Evolutionary conservation across 805 yeast species (phyloP).

Genomic region (Candida boleticola): DNA sequence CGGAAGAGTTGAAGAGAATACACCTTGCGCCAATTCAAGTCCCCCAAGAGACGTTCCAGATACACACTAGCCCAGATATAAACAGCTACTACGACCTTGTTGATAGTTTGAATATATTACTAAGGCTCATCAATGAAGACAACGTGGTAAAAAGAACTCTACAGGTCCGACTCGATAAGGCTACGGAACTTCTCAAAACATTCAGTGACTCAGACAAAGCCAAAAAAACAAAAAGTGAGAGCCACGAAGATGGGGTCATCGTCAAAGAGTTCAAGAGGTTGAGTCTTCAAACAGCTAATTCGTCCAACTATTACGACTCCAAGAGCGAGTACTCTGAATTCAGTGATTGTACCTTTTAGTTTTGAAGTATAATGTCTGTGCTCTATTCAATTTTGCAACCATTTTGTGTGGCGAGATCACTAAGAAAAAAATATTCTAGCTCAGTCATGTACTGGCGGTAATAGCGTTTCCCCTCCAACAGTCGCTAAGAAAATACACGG

Average conservation of each 20-base stretch:
- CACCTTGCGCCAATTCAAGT: neutral
- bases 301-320: neutral
- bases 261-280: too few relatives aligned
- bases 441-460: too few relatives aligned
- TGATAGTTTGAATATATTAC: neutral
- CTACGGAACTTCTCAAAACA: too few relatives aligned
- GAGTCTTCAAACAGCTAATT: neutral
- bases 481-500: too few relatives aligned
- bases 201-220: too few relatives aligned
- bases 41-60: neutral
- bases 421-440: too few relatives aligned
- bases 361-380: too few relatives aligned
- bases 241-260: neutral
- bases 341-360: neutral
- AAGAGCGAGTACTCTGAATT: conserved; percentile 1
- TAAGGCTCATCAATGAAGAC: neutral
- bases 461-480: too few relatives aligned
- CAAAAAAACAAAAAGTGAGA: too few relatives aligned
- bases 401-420: too few relatives aligned
- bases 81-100: neutral
- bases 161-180: too few relatives aligned
- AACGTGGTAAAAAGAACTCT: neutral
- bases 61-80: neutral
- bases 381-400: too few relatives aligned
- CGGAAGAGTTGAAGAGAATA: neutral